A percentile compares a stretch with the other conserved stretches of the same genome.
These are phyloP conservation scores for Sorghum bicolor DNA, from an alignment of 176 grass and related monocot genomes.

Conservation along the genomic window Sorghum_bicolor_NCBIv3 NC_012871.2:59550501-59551000, in stretches of 20 bases:
- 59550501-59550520: neutral
- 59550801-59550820: constrained; percentile 73
- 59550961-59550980: constrained; percentile 69
- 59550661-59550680: neutral
- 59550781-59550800: constrained; percentile 77
- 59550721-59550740: neutral
- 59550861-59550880: constrained; percentile 58
- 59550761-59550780: constrained; percentile 74
- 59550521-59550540: neutral
- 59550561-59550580: neutral
- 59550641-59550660: neutral
- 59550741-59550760: neutral
- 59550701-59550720: neutral
- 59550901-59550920: constrained; percentile 65
- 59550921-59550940: constrained; percentile 89
- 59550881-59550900: constrained; percentile 73
- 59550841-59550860: constrained; percentile 53
- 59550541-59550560: neutral
- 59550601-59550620: neutral
- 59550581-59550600: constrained; percentile 10
- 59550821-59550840: constrained; percentile 59
- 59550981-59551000: constrained; percentile 87
- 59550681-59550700: neutral
- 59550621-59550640: neutral
- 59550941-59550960: constrained; percentile 85